These are phyloP conservation scores for Wickerhamomyces silvicola DNA, from an alignment of 805 yeast species.

Conservation along the genomic window DNA sequence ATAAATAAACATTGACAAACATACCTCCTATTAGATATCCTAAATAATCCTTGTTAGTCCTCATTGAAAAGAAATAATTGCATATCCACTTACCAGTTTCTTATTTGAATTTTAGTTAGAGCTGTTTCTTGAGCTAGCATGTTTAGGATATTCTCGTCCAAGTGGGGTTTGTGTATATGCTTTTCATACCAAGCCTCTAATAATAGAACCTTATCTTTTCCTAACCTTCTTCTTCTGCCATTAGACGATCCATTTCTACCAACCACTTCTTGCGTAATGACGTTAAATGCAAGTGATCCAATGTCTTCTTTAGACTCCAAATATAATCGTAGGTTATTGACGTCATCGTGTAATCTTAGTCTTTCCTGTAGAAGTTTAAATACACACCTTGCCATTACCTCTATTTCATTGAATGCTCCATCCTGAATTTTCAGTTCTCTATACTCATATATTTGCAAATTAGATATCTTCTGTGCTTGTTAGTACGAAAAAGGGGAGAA, in stretches of 20 bases:
- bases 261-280: slow-evolving; percentile 5
- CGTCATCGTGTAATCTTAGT: too few species aligned
- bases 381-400: too few species aligned
- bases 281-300: too few species aligned
- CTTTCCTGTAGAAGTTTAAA: too few species aligned
- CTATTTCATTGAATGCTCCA: too few species aligned
- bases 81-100: slow-evolving; percentile 6
- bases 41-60: neutral
- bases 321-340: too few species aligned
- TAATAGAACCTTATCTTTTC: slow-evolving; percentile 2
- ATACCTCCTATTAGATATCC: slow-evolving; percentile 6
- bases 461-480: too few species aligned
- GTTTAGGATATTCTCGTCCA: neutral
- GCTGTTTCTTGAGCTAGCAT: slow-evolving; percentile 1
- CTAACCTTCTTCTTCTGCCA: slow-evolving; percentile 2
- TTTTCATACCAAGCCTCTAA: slow-evolving; percentile 5
- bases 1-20: neutral
- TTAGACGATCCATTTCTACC: neutral
- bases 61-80: neutral
- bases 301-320: too few species aligned
- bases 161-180: slow-evolving; percentile 1
- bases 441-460: too few species aligned
- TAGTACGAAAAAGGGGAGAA: too few species aligned
- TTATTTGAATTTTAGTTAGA: slow-evolving; percentile 1
- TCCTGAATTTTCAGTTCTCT: too few species aligned